Evolutionary conservation across 2,329 filamentous ascomycete genomes (phyloP).

Genomic region (Aotearoamyces nothofagi): DNA sequence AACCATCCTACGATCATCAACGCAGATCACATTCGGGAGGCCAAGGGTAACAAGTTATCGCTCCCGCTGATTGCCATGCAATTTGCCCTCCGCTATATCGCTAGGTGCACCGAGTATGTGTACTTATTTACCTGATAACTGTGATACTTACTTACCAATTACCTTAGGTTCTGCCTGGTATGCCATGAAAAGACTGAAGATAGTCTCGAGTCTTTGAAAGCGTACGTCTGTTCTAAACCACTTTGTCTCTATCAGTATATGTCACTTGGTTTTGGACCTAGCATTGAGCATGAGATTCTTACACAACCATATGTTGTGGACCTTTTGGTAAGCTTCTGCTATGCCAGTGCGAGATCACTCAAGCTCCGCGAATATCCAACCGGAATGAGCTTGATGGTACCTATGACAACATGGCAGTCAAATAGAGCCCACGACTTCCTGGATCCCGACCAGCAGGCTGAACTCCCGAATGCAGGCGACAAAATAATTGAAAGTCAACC

Average conservation of each 20-base stretch:
- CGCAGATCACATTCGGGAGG: slow-evolving; percentile 19
- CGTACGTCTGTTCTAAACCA: slow-evolving; percentile 60
- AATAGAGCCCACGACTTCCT: too few species aligned
- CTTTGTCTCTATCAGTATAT: slow-evolving; percentile 85
- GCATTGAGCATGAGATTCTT: slow-evolving; percentile 70
- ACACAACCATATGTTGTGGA: slow-evolving; percentile 73
- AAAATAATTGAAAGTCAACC: too few species aligned
- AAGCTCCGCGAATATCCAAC: slow-evolving; percentile 18
- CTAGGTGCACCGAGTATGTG: slow-evolving; percentile 67
- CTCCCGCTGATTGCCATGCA: slow-evolving; percentile 50
- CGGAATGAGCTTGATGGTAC: slow-evolving; percentile 19
- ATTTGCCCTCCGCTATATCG: slow-evolving; percentile 61
- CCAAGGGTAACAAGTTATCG: slow-evolving; percentile 21
- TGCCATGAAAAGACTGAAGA: slow-evolving; percentile 58
- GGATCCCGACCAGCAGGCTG: too few species aligned
- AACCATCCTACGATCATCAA: slow-evolving; percentile 6
- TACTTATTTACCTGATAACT: too few species aligned
- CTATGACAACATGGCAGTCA: too few species aligned
- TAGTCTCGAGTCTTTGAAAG: slow-evolving; percentile 52
- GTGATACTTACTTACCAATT: too few species aligned
- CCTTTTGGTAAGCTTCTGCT: slow-evolving; percentile 71
- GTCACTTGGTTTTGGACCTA: slow-evolving; percentile 69
- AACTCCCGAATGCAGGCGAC: too few species aligned
- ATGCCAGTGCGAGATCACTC: slow-evolving; percentile 23
- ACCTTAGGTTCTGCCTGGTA: slow-evolving; percentile 80